These are phyloP conservation scores for Hymenoscyphus scutula DNA, from an alignment of 2,329 filamentous ascomycete species.

Conservation along the genomic window DNA sequence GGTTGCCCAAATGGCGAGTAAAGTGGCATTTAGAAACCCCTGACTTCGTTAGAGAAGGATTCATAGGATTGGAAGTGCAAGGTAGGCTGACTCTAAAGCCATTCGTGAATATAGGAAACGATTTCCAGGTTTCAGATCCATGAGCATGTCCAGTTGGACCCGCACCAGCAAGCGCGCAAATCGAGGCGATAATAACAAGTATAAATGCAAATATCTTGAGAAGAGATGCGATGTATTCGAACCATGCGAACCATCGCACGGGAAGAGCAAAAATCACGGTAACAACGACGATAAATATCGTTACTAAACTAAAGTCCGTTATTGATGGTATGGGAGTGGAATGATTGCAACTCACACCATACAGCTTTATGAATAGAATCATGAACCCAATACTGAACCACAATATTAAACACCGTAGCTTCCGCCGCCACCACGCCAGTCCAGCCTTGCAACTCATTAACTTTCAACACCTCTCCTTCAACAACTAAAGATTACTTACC, in stretches of 20 bases:
- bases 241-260: conserved; percentile 37
- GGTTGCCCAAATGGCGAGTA: conserved; percentile 23
- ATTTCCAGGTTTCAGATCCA: conserved; percentile 36
- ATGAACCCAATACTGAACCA: conserved; percentile 29
- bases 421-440: conserved; percentile 31
- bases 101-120: conserved; percentile 38
- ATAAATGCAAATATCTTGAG: conserved; percentile 41
- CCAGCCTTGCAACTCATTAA: conserved; percentile 22
- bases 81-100: conserved; percentile 36
- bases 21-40: conserved; percentile 34
- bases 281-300: conserved; percentile 24
- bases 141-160: conserved; percentile 38
- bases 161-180: conserved; percentile 42
- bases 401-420: conserved; percentile 29
- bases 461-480: background rate
- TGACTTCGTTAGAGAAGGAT: background rate
- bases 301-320: conserved; percentile 8
- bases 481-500: background rate
- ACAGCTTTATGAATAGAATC: conserved; percentile 22
- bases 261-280: conserved; percentile 23
- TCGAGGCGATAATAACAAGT: conserved; percentile 37
- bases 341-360: conserved; percentile 10
- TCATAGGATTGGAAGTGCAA: background rate
- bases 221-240: conserved; percentile 38
- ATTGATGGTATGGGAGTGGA: background rate